A percentile compares a stretch with the other conserved stretches of the same genome.
These are phyloP conservation scores for Lachnellula occidentalis DNA, from an alignment of 2,329 filamentous ascomycete genomes.

Conservation along the genomic window DNA sequence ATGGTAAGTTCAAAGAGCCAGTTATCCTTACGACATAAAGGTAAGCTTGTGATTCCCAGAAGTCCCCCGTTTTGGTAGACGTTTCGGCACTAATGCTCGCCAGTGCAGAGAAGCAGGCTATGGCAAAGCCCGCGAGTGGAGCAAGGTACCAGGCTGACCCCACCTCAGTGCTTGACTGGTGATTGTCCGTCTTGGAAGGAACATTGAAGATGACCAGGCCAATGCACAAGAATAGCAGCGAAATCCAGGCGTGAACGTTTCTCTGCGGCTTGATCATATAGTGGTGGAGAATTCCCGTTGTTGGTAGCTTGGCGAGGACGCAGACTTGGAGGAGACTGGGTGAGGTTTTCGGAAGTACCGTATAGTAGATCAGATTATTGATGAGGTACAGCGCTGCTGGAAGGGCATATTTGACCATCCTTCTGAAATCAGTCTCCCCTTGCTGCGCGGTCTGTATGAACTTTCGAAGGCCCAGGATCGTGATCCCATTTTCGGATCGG, in stretches of 20 bases:
- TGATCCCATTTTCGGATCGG: constrained; percentile 3
- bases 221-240: constrained; percentile 15
- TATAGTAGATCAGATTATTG: constrained; percentile 24
- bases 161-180: not conserved
- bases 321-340: constrained; percentile 22
- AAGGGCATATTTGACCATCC: constrained; percentile 15
- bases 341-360: constrained; percentile 15
- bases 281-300: constrained; percentile 21
- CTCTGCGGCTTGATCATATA: constrained; percentile 18
- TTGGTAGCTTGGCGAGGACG: constrained; percentile 19
- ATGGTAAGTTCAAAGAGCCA: too few species aligned
- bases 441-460: not conserved
- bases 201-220: constrained; percentile 20
- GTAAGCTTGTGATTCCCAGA: constrained; percentile 19
- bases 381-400: constrained; percentile 19
- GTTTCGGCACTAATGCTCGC: constrained; percentile 21
- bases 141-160: constrained; percentile 16
- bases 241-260: constrained; percentile 17
- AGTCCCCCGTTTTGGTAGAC: constrained; percentile 19
- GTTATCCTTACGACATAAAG: too few species aligned
- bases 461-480: not conserved
- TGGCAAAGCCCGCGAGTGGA: constrained; percentile 16
- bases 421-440: constrained; percentile 3
- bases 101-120: constrained; percentile 17
- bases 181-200: not conserved